These are phyloP conservation scores for Backusella parvicylindrica DNA, from an alignment of 192 early-diverging fungal species.

Conservation along the genomic window DNA sequence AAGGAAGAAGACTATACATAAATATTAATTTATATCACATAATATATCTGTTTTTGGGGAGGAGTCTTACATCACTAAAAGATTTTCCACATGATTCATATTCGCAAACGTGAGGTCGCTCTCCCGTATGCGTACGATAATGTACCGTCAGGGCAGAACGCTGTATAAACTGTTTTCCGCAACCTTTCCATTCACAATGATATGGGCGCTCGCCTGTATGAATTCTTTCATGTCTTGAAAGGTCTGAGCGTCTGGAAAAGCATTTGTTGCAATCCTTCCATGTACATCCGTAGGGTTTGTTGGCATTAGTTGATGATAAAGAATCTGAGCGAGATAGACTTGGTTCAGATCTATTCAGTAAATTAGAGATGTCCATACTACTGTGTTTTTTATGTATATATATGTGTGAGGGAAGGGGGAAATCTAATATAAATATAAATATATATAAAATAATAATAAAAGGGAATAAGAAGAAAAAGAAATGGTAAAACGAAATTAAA, in stretches of 20 bases:
- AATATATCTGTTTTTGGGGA: background rate
- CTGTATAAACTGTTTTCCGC: constrained; percentile 58
- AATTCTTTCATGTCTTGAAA: constrained; percentile 53
- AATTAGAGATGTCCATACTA: constrained; percentile 33
- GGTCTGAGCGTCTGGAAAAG: constrained; percentile 53
- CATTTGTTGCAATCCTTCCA: constrained; percentile 46
- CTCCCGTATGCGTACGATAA: constrained; percentile 62
- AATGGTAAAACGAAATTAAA: background rate
- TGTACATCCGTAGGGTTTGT: constrained; percentile 40
- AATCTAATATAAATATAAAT: background rate
- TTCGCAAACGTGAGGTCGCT: constrained; percentile 62
- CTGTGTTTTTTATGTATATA: background rate
- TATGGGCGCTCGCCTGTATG: constrained; percentile 57
- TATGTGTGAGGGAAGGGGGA: background rate
- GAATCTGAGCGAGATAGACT: constrained; percentile 5
- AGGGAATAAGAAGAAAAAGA: constrained; percentile 1
- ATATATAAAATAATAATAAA: background rate
- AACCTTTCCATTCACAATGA: constrained; percentile 44
- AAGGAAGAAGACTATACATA: constrained; percentile 63
- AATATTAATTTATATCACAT: background rate
- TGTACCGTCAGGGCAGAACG: constrained; percentile 58
- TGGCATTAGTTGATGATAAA: background rate
- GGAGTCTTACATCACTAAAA: constrained; percentile 59
- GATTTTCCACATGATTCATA: constrained; percentile 59
- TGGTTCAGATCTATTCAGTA: constrained; percentile 24